Evolutionary conservation across 108 stramenopile species (phyloP), one percentile per base, ranked within the genome.

Genomic region (Nannochloropsis gaditana): DNA sequence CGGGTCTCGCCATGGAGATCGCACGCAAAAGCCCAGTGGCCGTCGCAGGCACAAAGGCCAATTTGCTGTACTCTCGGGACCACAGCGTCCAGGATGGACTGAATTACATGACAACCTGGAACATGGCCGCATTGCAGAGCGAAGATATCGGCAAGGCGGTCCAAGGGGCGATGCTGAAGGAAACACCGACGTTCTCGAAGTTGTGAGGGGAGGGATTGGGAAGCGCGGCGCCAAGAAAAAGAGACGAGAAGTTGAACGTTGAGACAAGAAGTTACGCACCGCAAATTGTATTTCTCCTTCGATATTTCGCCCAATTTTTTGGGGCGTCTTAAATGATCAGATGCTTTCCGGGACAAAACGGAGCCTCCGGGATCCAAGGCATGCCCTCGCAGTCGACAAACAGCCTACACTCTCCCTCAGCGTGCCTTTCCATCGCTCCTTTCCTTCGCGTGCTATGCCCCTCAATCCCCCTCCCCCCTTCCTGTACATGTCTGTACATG

Each of bases 1-100:
- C 85, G 31, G 83, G 21, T 45, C 83, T 91, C 5, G 90, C 87
- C 17, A 41, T 86, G 43, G 44, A 82, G 44, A 92, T 92, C 43
- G 84, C 91, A 4, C 42, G 80, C 10, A 87, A 90, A 45, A 88
- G 87, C 43, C 92, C 92, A 9, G 84, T 92, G 82, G 91, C 92
- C 10, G 89, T 92, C 73, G 82, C 89, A 41, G 91, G 91, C 42
- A 91, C 89, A 45, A 91, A 91, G 87, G 79, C 85, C 17, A 87
- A 90, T 79, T 47, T 91, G 41, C 90, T 91, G 80, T 91, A 88
- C 87, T 79, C 79, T 83, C 89, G 91, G 17, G 91, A 91, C 47
- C 83, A 91, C 79, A 80, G 59, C 79, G 79, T 91, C 43, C 42
- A 47, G 15, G 79, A 91, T 45, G 84, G 86, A 11, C 82, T 91